These are phyloP conservation scores for Prunus persica DNA, from an alignment of 306 rosid species.

Conservation along the genomic window DNA sequence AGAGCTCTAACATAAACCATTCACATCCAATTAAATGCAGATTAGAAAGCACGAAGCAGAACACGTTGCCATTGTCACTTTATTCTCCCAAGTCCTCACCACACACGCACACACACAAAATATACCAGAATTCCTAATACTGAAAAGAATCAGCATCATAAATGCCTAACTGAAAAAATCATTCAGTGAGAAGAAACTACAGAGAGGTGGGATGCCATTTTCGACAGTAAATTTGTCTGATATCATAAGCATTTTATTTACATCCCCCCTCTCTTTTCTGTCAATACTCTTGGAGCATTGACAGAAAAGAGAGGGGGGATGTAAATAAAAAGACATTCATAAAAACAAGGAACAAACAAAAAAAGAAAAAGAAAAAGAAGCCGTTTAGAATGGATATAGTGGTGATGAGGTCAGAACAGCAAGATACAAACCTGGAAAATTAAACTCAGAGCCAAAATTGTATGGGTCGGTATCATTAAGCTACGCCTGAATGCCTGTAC, in stretches of 20 bases:
- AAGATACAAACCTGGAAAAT: slow-evolving; percentile 69
- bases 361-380: too few species aligned
- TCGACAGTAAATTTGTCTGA: too few species aligned
- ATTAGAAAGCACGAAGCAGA: not conserved
- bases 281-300: too few species aligned
- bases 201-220: too few species aligned
- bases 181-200: too few species aligned
- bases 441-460: slow-evolving; percentile 59
- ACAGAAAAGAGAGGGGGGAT: too few species aligned
- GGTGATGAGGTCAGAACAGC: not conserved
- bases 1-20: not conserved
- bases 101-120: too few species aligned
- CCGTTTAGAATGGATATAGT: not conserved
- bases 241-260: too few species aligned
- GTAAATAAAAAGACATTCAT: too few species aligned
- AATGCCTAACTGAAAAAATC: not conserved
- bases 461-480: slow-evolving; percentile 73
- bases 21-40: not conserved
- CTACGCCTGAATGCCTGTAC: slow-evolving; percentile 82
- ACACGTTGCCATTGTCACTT: not conserved
- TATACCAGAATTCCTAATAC: too few species aligned
- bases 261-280: too few species aligned
- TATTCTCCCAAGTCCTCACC: too few species aligned
- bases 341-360: not conserved
- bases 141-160: not conserved